Conservation (phyloP, 2,329 filamentous ascomycete genomes). For the Colletotrichum caudatum region DNA sequence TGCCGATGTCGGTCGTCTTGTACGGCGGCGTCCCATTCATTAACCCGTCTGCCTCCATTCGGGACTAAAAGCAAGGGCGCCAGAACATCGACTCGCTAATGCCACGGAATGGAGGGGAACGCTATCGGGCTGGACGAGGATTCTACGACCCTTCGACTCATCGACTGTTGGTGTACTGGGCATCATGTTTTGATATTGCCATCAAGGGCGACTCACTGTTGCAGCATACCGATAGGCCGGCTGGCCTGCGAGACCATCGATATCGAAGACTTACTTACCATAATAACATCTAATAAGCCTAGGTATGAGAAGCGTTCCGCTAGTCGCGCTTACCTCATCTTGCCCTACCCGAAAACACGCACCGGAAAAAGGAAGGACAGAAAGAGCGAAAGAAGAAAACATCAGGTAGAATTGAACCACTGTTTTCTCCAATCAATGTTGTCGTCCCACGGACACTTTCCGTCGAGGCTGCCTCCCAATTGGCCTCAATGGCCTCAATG, state of each 20-base stretch:
- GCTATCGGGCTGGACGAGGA: neutral
- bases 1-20: slow-evolving; percentile 36
- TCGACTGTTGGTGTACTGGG: neutral
- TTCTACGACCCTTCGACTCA: neutral
- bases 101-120: neutral
- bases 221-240: neutral
- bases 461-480: neutral
- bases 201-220: neutral
- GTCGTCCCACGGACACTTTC: neutral
- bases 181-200: neutral
- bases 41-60: neutral
- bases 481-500: slow-evolving; percentile 18
- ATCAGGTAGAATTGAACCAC: neutral
- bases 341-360: neutral
- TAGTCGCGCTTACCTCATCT: neutral
- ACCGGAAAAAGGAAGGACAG: neutral
- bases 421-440: neutral
- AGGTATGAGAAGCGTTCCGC: neutral
- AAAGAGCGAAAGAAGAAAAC: neutral
- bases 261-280: neutral
- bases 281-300: neutral
- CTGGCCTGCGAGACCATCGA: neutral
- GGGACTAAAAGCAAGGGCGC: neutral
- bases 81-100: neutral
- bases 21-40: slow-evolving; percentile 9